Evolutionary conservation across 257 asterid species (phyloP).

Genomic region (Salvia splendens): DNA sequence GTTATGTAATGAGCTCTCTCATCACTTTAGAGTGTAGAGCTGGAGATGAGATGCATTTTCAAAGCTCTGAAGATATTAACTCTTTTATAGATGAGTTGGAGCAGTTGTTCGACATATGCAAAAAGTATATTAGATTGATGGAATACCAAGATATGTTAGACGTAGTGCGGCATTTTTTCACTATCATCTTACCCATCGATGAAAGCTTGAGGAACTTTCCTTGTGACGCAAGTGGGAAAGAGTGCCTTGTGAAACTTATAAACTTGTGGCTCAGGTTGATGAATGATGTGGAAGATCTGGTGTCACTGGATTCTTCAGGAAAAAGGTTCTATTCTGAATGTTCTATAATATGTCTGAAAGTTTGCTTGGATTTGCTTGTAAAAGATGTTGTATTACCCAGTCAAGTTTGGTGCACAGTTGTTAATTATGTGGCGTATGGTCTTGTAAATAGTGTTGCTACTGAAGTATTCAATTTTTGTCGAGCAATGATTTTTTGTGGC

Average conservation of each 20-base stretch:
- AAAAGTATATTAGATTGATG: constrained; percentile 52
- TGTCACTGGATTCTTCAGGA: constrained; percentile 33
- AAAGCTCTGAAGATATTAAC: constrained; percentile 55
- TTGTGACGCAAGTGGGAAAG: constrained; percentile 57
- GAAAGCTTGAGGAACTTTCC: constrained; percentile 41
- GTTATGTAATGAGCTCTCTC: constrained; percentile 58
- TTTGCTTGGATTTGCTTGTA: constrained; percentile 54
- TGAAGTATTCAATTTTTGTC: constrained; percentile 61
- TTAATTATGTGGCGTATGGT: constrained; percentile 54
- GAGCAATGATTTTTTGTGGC: constrained; percentile 73
- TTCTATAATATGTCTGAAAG: constrained; percentile 50
- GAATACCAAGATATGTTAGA: constrained; percentile 53
- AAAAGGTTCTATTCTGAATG: constrained; percentile 57
- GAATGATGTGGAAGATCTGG: constrained; percentile 61
- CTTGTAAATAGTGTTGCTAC: constrained; percentile 43
- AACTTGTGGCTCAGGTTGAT: constrained; percentile 74
- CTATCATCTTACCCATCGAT: constrained; percentile 49
- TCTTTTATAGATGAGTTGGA: constrained; percentile 61
- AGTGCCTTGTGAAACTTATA: constrained; percentile 66
- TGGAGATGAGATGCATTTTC: constrained; percentile 43
- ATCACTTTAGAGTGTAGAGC: constrained; percentile 60
- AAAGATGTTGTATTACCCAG: constrained; percentile 55
- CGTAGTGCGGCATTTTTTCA: constrained; percentile 58
- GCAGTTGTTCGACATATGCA: constrained; percentile 53
- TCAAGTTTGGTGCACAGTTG: constrained; percentile 76